These are phyloP conservation scores for Exophiala phaeomuriformis DNA, from an alignment of 2,329 filamentous ascomycete species.

Conservation along the genomic window DNA sequence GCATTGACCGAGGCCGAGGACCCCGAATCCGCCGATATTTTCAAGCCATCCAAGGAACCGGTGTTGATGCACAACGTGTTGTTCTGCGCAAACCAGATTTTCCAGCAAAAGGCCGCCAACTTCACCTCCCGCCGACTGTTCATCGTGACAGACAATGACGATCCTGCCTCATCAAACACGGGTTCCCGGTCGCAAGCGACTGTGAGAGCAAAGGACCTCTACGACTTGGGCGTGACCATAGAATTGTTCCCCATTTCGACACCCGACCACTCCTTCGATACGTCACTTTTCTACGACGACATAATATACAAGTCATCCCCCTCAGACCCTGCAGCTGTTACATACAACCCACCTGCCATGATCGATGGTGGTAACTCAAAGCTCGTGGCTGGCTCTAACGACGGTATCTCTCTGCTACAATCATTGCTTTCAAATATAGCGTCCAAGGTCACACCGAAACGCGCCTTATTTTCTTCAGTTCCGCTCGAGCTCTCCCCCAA, in stretches of 20 bases:
- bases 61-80: slow-evolving; percentile 82
- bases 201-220: slow-evolving; percentile 86
- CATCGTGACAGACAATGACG: slow-evolving; percentile 88
- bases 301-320: slow-evolving; percentile 77
- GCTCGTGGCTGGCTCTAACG: slow-evolving; percentile 59
- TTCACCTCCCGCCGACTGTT: slow-evolving; percentile 91
- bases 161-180: slow-evolving; percentile 70
- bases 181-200: slow-evolving; percentile 66
- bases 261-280: slow-evolving; percentile 65
- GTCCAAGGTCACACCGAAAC: slow-evolving; percentile 77
- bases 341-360: slow-evolving; percentile 38
- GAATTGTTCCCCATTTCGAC: slow-evolving; percentile 84
- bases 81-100: slow-evolving; percentile 93
- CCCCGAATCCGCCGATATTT: slow-evolving; percentile 53
- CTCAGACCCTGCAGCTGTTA: slow-evolving; percentile 60
- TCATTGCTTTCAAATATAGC: slow-evolving; percentile 82
- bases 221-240: slow-evolving; percentile 84
- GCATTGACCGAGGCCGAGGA: slow-evolving; percentile 67
- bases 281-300: slow-evolving; percentile 89
- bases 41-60: slow-evolving; percentile 61
- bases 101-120: slow-evolving; percentile 89
- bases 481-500: slow-evolving; percentile 79
- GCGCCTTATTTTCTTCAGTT: slow-evolving; percentile 79
- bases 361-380: slow-evolving; percentile 36
- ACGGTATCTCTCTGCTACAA: slow-evolving; percentile 70